Evolutionary conservation across 257 asterid genomes (phyloP), one percentile per base, ranked within the genome.

Genomic region (Ballota nigra): DNA sequence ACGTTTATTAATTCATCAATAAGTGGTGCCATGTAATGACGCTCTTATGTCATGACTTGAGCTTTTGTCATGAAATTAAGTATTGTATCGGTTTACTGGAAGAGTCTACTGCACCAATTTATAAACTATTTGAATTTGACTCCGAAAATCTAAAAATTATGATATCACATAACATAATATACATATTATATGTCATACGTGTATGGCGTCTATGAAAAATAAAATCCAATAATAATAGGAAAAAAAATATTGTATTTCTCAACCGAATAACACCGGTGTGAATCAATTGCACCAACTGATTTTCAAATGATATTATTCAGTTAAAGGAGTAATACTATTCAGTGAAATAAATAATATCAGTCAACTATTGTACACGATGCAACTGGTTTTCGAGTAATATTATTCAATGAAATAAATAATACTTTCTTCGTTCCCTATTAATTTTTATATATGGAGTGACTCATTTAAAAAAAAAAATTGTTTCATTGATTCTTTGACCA

Each of bases 1-100:
- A 31, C n/a, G 61, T 12, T 18, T 36, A 22, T 29, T 51, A 63
- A 8, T 52, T 51, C 36, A 72, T 57, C 51, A 12, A 43, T 62
- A 72, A 29, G 33, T 19, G 57, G 20, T 72, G 43, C 58, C 75
- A 52, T 72, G 71, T 77, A 70, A 51, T 56, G 62, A 66, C 60
- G 65, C 59, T 57, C 41, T 57, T 16, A 19, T 62, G 8, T 70
- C 38, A 33, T 33, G 45, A 56, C 69, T 38, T 38, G 5, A 12
- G 47, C n/a, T 18, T 45, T 20, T 49, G 8, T 29, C 68, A 33
- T 19, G 19, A 70, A 29, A 45, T 58, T 47, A 58, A 47, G 10
- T 45, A 41, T 38, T 38, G n/a, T 41, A 43, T 47, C 55, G 55
- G 0, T 47, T n/a, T 47, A 2, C 22, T 47, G 16, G 16, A 47